These are phyloP conservation scores for Ophiocordyceps unilateralis DNA, from an alignment of 2,329 filamentous ascomycete genomes.

Conservation along the genomic window DNA sequence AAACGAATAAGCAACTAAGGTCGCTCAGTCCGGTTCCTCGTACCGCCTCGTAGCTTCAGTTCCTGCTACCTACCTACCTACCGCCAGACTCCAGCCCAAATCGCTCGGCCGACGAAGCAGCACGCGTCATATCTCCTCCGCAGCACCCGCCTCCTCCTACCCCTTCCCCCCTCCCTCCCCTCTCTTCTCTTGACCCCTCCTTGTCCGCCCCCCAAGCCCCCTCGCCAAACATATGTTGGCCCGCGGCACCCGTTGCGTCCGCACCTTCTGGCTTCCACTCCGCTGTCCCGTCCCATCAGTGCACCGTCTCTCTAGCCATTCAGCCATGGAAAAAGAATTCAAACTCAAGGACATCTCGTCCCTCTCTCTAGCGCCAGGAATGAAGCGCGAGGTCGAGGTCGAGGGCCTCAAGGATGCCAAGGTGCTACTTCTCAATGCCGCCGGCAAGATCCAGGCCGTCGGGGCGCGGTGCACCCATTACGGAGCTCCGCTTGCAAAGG, in stretches of 20 bases:
- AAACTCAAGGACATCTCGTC: conserved; percentile 63
- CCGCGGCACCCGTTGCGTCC: background rate
- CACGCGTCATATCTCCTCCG: background rate
- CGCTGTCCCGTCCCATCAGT: too few relatives aligned
- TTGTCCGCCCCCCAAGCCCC: background rate
- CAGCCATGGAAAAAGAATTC: conserved; percentile 38
- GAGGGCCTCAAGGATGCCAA: conserved; percentile 79
- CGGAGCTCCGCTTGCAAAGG: conserved; percentile 75
- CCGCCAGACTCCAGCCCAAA: background rate
- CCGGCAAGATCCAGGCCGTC: conserved; percentile 60
- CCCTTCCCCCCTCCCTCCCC: background rate
- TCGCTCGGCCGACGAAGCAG: background rate
- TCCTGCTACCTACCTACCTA: background rate
- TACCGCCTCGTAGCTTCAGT: background rate
- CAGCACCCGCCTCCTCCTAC: background rate
- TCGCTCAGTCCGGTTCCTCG: background rate
- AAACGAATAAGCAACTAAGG: background rate
- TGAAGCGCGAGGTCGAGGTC: conserved; percentile 80
- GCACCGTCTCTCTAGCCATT: conserved; percentile 3
- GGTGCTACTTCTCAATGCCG: conserved; percentile 67
- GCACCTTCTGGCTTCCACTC: background rate
- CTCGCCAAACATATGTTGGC: background rate
- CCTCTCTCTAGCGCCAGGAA: conserved; percentile 57
- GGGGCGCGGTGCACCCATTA: conserved; percentile 83
- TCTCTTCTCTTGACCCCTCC: background rate